phyloP scores from a whole-genome alignment of 331 rosid genomes.

The Quercus phellos region DNA sequence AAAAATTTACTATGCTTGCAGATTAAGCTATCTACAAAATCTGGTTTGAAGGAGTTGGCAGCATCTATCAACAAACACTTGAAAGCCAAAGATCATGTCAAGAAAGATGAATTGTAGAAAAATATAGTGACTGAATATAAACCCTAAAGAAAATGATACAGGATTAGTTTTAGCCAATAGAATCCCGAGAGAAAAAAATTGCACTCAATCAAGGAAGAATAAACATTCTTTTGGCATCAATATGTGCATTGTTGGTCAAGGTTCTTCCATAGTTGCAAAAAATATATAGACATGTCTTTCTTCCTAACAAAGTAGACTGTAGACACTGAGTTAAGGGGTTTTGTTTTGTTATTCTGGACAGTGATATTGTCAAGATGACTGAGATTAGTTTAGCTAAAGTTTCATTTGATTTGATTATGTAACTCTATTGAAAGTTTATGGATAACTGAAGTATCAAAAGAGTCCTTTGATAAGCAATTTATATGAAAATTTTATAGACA shows the following conservation, averaged over 20 bases:
- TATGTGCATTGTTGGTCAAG: background rate
- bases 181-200: background rate
- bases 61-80: constrained; percentile 57
- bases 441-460: too few species aligned
- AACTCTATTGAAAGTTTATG: background rate
- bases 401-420: background rate
- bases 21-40: constrained; percentile 68
- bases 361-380: background rate
- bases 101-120: constrained; percentile 71
- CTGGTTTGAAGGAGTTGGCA: constrained; percentile 81
- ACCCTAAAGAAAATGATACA: background rate
- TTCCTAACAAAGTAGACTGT: background rate
- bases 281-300: background rate
- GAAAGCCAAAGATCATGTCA: constrained; percentile 39
- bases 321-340: background rate
- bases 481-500: background rate
- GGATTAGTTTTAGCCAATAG: constrained; percentile 1
- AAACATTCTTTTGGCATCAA: background rate
- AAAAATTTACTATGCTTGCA: constrained; percentile 27
- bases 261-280: background rate
- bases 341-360: background rate
- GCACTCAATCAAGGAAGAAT: background rate
- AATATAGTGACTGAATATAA: constrained; percentile 5
- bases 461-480: too few species aligned
- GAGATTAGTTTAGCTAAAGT: background rate